phyloP scores from a whole-genome alignment of 805 yeast genomes.

The Candida dendrica region DNA sequence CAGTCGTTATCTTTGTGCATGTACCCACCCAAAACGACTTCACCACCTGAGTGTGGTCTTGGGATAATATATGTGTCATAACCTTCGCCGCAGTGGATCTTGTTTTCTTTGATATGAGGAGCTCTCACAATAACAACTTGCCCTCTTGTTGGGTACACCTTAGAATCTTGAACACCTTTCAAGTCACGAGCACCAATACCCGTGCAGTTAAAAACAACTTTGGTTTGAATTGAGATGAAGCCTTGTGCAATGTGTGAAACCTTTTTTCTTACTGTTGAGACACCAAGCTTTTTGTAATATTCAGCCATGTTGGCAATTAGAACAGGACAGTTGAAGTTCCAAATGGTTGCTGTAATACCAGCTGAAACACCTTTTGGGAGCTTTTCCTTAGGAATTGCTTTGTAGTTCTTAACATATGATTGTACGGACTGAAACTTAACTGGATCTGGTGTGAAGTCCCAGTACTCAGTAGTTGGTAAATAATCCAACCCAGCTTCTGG shows the following conservation, averaged over 20 bases:
- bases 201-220: slow-evolving; percentile 64
- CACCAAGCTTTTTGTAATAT: slow-evolving; percentile 41
- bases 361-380: slow-evolving; percentile 46
- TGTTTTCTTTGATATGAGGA: slow-evolving; percentile 57
- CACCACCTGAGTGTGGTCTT: slow-evolving; percentile 58
- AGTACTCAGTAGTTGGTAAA: slow-evolving; percentile 50
- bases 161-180: slow-evolving; percentile 58
- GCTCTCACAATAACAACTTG: slow-evolving; percentile 71
- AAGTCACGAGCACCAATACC: slow-evolving; percentile 63
- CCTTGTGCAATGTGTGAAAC: slow-evolving; percentile 55
- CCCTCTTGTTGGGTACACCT: slow-evolving; percentile 69
- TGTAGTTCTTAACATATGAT: slow-evolving; percentile 42
- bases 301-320: slow-evolving; percentile 42
- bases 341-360: slow-evolving; percentile 50
- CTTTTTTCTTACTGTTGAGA: slow-evolving; percentile 38
- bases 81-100: slow-evolving; percentile 52
- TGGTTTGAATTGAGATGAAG: slow-evolving; percentile 25
- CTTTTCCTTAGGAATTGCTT: slow-evolving; percentile 26
- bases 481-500: slow-evolving; percentile 45
- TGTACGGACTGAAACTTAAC: slow-evolving; percentile 40
- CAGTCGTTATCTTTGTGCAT: slow-evolving; percentile 58
- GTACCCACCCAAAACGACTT: slow-evolving; percentile 71
- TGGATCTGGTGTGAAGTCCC: slow-evolving; percentile 42
- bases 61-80: slow-evolving; percentile 67
- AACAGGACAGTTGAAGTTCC: slow-evolving; percentile 69